Evolutionary conservation across 2,329 filamentous ascomycete species (phyloP).

Genomic region (Penicillium sp.): DNA sequence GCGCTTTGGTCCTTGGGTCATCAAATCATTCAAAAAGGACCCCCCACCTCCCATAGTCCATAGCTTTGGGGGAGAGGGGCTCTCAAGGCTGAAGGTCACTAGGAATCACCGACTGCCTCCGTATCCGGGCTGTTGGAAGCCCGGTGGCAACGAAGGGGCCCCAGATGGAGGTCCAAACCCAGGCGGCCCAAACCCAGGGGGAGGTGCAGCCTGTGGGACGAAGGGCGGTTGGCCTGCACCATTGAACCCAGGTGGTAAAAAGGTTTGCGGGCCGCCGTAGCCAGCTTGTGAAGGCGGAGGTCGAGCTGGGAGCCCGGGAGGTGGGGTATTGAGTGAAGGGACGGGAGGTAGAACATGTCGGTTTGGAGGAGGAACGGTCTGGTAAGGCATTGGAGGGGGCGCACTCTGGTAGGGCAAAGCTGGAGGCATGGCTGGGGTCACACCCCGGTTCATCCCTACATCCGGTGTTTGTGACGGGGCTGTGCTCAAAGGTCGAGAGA

Average conservation of each 20-base stretch:
- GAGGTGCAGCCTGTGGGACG: constrained; percentile 42
- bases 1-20: constrained; percentile 1
- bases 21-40: constrained; percentile 9
- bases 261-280: constrained; percentile 59
- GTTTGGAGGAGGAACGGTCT: constrained; percentile 42
- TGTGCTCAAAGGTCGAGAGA: constrained; percentile 32
- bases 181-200: constrained; percentile 49
- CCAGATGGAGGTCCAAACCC: constrained; percentile 44
- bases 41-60: not conserved
- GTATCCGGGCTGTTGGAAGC: constrained; percentile 43
- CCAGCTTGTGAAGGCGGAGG: constrained; percentile 68
- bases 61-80: not conserved
- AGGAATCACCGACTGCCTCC: constrained; percentile 36
- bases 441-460: constrained; percentile 40
- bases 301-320: constrained; percentile 60
- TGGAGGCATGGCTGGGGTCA: constrained; percentile 35
- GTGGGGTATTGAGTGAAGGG: constrained; percentile 44
- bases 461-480: constrained; percentile 28
- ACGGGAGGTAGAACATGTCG: constrained; percentile 59
- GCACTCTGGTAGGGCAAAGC: constrained; percentile 41
- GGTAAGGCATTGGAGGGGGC: constrained; percentile 43
- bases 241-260: constrained; percentile 41
- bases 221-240: constrained; percentile 29
- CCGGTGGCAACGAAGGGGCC: constrained; percentile 39
- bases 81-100: not conserved